Percentiles rank a stretch among this genome's conserved stretches.
Conservation (phyloP, 768 basidiomycete species). For the Mycena rosella region DNA sequence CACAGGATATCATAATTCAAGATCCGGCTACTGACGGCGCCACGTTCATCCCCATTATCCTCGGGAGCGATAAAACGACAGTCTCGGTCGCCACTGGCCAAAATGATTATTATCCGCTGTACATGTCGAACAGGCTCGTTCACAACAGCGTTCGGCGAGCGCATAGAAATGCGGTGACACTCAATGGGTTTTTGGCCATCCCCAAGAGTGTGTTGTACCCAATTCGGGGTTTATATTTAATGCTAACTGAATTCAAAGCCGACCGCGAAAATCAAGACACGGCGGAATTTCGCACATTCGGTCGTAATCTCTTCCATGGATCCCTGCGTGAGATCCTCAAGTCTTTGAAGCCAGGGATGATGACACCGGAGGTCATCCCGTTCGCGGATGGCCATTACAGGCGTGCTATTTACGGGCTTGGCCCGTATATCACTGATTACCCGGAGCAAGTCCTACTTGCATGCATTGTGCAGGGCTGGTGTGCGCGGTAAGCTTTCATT, state of each 20-base stretch:
- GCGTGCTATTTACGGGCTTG: slow-evolving; percentile 36
- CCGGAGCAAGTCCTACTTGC: slow-evolving; percentile 52
- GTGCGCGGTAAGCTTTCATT: slow-evolving; percentile 37
- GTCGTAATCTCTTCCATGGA: no score
- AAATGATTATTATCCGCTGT: slow-evolving; percentile 38
- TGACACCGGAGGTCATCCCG: neutral
- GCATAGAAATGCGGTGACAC: slow-evolving; percentile 35
- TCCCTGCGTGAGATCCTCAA: no score
- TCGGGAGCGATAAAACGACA: slow-evolving; percentile 40
- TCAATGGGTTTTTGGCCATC: slow-evolving; percentile 37
- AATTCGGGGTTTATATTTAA: slow-evolving; percentile 23
- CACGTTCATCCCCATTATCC: slow-evolving; percentile 32
- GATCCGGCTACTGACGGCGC: slow-evolving; percentile 33
- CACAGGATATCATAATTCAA: slow-evolving; percentile 36
- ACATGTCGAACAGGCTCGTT: slow-evolving; percentile 6
- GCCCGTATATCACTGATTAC: slow-evolving; percentile 56
- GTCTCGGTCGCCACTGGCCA: slow-evolving; percentile 40
- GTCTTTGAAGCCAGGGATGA: no score
- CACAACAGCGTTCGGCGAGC: no score
- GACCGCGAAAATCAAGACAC: no score
- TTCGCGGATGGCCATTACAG: slow-evolving; percentile 45
- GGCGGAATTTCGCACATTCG: no score
- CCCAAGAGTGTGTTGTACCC: slow-evolving; percentile 38
- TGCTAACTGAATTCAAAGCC: no score
- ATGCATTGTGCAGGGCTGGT: no score